Base-by-base conservation (phyloP, 2,329 filamentous ascomycete species). In the Penicillium griseofulvum region DNA sequence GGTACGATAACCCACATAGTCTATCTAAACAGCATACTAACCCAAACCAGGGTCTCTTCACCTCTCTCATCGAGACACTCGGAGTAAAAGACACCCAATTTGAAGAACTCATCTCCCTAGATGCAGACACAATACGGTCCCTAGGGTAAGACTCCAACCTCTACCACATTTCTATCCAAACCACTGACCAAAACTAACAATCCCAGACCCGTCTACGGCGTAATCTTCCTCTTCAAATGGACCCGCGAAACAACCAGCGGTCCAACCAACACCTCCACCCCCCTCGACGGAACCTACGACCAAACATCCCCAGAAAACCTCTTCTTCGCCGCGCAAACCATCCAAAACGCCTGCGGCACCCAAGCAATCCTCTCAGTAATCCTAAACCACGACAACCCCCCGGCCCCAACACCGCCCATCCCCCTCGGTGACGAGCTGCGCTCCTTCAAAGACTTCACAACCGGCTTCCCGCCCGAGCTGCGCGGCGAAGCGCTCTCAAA, bases 191-290 rank as follows among this genome's bases (percentile, higher is more conserved):
- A 39, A 51, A 7, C 57, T 58, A 55, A 56, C 42, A 22, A 3
- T 10, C 44, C 41, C 58, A 86, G 88, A 65, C 89, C 90, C 17
- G 82, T 96, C 50, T 95, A 96, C 78, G 94, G 94, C 68, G 91
- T 99, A 64, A 97, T 99, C 70, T 99, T 99, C 77, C 90, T 99
- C 73, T 99, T 99, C 86, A 97, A 97, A 78, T 99, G 72, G 70
- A 73, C 74, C 46, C 71, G 71, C 47, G 71, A 72, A 54, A 66
- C 66, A 90, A 76, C 90, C 85, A 48, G 91, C 86, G 58, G n/a
- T n/a, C n/a, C n/a, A n/a, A n/a, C 87, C 80, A 78, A 84, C 37
- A 75, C 81, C 39, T 81, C 84, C 54, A 82, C 82, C 42, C 91
- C 92, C 0, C 83, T 86, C 61, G 92, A 97, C 72, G 94, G 94